These are phyloP conservation scores for Acanthamoeba triangularis DNA, from an alignment of 208 protist species.

Conservation along the genomic window DNA sequence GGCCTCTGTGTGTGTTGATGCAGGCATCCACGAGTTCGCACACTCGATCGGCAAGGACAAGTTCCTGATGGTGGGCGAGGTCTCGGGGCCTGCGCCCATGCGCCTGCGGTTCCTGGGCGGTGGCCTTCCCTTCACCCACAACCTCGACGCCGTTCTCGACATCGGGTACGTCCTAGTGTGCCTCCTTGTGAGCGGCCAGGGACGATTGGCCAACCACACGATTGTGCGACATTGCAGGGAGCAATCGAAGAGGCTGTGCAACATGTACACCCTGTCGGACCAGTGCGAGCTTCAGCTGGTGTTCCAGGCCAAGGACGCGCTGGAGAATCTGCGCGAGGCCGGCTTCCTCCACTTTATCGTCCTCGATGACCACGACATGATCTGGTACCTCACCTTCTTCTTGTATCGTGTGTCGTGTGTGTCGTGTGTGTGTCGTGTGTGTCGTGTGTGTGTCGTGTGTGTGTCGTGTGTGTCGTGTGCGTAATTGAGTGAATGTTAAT, in stretches of 20 bases:
- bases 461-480: background rate
- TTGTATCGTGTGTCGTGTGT: background rate
- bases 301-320: background rate
- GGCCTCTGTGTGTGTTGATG: too few species aligned
- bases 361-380: slow-evolving; percentile 59
- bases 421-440: background rate
- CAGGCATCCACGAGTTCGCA: slow-evolving; percentile 47
- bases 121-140: slow-evolving; percentile 27
- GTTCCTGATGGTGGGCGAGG: slow-evolving; percentile 61
- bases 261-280: background rate
- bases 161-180: background rate
- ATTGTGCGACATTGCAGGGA: background rate
- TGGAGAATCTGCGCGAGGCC: slow-evolving; percentile 38
- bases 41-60: slow-evolving; percentile 48
- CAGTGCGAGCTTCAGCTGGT: background rate
- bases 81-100: slow-evolving; percentile 6
- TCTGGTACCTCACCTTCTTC: background rate
- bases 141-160: slow-evolving; percentile 61
- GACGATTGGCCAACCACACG: background rate
- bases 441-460: background rate
- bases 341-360: slow-evolving; percentile 36
- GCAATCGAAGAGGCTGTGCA: slow-evolving; percentile 21
- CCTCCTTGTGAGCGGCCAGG: background rate
- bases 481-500: background rate
- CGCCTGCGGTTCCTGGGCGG: slow-evolving; percentile 16